Evolutionary conservation across 495 filamentous ascomycete genomes (phyloP).

Genomic region (Gamarada debralockiae): DNA sequence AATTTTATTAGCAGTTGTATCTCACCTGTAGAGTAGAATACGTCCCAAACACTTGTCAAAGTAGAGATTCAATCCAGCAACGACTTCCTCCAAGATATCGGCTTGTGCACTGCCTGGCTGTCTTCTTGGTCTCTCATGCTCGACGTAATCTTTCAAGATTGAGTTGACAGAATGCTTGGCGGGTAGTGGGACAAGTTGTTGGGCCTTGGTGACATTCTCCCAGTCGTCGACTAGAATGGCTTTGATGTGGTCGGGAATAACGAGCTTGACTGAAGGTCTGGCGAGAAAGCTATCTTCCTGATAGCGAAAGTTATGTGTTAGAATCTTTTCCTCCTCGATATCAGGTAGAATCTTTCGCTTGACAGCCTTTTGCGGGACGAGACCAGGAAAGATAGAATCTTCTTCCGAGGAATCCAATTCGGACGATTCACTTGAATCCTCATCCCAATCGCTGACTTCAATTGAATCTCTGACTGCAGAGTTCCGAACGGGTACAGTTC

Average conservation of each 20-base stretch:
- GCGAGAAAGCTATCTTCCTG: slow-evolving; percentile 84
- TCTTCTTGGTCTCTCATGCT: slow-evolving; percentile 64
- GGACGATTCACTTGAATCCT: too few species aligned
- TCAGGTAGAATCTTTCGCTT: too few species aligned
- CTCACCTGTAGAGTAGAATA: slow-evolving; percentile 77
- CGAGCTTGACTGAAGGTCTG: slow-evolving; percentile 76
- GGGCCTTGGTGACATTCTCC: slow-evolving; percentile 96
- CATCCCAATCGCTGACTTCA: too few species aligned
- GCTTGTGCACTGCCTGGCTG: slow-evolving; percentile 58
- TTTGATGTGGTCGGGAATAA: slow-evolving; percentile 82
- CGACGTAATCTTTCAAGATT: slow-evolving; percentile 76
- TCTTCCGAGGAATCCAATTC: too few species aligned
- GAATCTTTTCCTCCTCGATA: too few species aligned
- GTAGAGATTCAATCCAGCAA: slow-evolving; percentile 81
- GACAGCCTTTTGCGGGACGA: too few species aligned
- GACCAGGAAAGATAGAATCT: too few species aligned
- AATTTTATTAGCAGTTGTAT: slow-evolving; percentile 1
- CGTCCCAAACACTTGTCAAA: slow-evolving; percentile 84
- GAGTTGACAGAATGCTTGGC: slow-evolving; percentile 66
- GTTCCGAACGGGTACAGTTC: too few species aligned
- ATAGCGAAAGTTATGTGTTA: slow-evolving; percentile 19
- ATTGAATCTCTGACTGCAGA: slow-evolving; percentile 9
- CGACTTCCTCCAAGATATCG: slow-evolving; percentile 85
- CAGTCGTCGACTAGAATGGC: slow-evolving; percentile 93
- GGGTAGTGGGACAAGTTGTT: slow-evolving; percentile 79